Percentiles rank a stretch among this genome's conserved stretches.
Evolutionary conservation across 495 filamentous ascomycete genomes (phyloP).

Genomic region (Penicillium robsamsonii): DNA sequence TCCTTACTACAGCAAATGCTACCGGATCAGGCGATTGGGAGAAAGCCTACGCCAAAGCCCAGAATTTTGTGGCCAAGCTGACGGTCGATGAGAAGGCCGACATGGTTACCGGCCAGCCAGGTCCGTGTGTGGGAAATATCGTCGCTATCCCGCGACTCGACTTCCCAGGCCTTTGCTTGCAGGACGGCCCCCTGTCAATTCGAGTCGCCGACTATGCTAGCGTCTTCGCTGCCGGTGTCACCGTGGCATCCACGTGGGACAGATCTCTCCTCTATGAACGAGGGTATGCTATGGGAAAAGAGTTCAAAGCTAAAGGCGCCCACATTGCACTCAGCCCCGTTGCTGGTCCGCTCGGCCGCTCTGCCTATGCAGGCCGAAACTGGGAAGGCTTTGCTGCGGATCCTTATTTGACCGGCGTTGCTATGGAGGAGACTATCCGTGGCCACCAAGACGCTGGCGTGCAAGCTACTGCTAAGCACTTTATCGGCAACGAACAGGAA

Average conservation of each 20-base stretch:
- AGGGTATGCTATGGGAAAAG: constrained; percentile 60
- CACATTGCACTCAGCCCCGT: constrained; percentile 52
- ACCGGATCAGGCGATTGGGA: constrained; percentile 60
- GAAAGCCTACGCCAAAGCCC: constrained; percentile 67
- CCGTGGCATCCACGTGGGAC: constrained; percentile 68
- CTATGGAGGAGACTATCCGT: constrained; percentile 51
- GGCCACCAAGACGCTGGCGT: constrained; percentile 58
- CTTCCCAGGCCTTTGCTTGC: constrained; percentile 53
- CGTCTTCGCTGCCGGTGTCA: constrained; percentile 56
- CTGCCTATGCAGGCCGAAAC: constrained; percentile 50
- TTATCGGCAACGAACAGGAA: constrained; percentile 60
- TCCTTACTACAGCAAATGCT: constrained; percentile 8
- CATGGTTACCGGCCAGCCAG: constrained; percentile 70
- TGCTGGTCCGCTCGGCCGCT: constrained; percentile 53
- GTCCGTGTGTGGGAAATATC: constrained; percentile 74
- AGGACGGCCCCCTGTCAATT: constrained; percentile 54
- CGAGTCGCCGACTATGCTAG: constrained; percentile 49
- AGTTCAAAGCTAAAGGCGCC: constrained; percentile 55
- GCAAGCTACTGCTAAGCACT: constrained; percentile 60
- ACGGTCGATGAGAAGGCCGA: constrained; percentile 81
- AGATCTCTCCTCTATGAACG: constrained; percentile 59
- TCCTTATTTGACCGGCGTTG: constrained; percentile 59
- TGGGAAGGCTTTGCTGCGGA: constrained; percentile 76
- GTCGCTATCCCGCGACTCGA: constrained; percentile 49
- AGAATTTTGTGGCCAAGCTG: constrained; percentile 67